Base-by-base conservation (phyloP, 2,329 filamentous ascomycete species). In the Claviceps pazoutovae region DNA sequence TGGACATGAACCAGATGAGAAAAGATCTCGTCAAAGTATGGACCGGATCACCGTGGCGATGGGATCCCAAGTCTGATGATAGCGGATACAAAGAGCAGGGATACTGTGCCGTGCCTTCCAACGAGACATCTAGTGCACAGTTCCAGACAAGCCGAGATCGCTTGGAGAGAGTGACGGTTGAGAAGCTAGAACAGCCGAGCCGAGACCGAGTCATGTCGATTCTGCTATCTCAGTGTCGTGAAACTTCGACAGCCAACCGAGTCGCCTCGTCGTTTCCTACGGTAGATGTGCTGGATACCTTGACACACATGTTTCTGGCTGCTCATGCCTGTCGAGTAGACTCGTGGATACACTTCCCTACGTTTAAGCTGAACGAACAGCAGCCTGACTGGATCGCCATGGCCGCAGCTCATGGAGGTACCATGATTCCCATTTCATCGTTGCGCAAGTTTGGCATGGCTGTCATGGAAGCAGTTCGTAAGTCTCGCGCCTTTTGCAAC, bases 161-260 rank as follows among this genome's bases (percentile, higher is more conserved):
- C 26, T 56, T 70, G 17, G 64, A 70, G 55, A 66, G 68, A 46
- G 65, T 74, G 13, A 59, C 73, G 42, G 59, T 64, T 2, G 72
- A 75, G 43, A 72, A 66, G 45, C 57, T 79, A 17, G 69, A 74
- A 30, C 61, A 66, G 23, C 66, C 72, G 5, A 72, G 69, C 19
- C 74, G 81, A 3, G 84, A 88, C 62, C 74, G 74, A 46, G 74
- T 86, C 1, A 68, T 88, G 51, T 80, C 76, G 11, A 73, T 86
- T 53, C 76, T 86, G 1, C 66, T 87, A 38, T 72, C 74, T 48
- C 79, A 75, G 4, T 82, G 76, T 57, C 75, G 74, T 46, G 69
- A 69, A 41, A 69, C 70, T 56, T 66, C 67, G 58, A 75, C 64
- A 66, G 74, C 65, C 64, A 74, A 61, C 54, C 74, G 70, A 48